Evolutionary conservation across 768 basidiomycete species (phyloP).

Genomic region (Heimioporus sp.): DNA sequence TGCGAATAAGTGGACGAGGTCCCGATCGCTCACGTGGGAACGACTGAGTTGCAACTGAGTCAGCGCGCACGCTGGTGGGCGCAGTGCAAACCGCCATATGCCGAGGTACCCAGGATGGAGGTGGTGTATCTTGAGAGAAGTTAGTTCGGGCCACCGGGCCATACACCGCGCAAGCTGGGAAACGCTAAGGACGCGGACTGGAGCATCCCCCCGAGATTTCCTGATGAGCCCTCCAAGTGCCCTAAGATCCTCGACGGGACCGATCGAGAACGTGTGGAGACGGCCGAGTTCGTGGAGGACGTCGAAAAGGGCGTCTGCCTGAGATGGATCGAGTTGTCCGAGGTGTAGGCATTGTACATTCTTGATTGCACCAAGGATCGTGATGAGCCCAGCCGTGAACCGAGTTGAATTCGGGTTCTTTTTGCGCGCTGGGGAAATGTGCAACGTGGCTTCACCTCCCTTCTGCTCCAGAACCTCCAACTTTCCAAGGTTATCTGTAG

Average conservation of each 20-base stretch:
- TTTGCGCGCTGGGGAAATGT: background rate
- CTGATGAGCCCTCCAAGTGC: background rate
- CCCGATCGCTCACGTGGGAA: slow-evolving; percentile 16
- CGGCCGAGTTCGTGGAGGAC: slow-evolving; percentile 11
- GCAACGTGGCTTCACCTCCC: background rate
- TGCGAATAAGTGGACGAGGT: slow-evolving; percentile 14
- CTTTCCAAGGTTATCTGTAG: slow-evolving; percentile 13
- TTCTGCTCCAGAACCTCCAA: background rate
- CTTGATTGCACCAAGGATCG: slow-evolving; percentile 17
- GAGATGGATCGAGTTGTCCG: slow-evolving; percentile 9
- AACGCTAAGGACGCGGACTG: slow-evolving; percentile 7
- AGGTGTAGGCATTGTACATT: slow-evolving; percentile 15
- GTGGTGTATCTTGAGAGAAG: slow-evolving; percentile 12
- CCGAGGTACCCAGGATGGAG: slow-evolving; percentile 10
- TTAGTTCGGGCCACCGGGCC: slow-evolving; percentile 13
- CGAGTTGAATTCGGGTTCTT: background rate
- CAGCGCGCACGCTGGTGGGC: slow-evolving; percentile 14
- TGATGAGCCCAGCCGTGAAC: slow-evolving; percentile 18
- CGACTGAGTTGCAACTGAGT: slow-evolving; percentile 17
- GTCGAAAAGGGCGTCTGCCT: slow-evolving; percentile 6
- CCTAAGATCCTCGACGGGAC: background rate
- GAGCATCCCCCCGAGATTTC: background rate
- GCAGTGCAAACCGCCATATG: slow-evolving; percentile 13
- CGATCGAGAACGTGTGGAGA: slow-evolving; percentile 14
- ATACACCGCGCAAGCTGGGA: slow-evolving; percentile 20